Base-by-base conservation (phyloP, 179 eudicot species). In the Corrigiola litoralis region DNA sequence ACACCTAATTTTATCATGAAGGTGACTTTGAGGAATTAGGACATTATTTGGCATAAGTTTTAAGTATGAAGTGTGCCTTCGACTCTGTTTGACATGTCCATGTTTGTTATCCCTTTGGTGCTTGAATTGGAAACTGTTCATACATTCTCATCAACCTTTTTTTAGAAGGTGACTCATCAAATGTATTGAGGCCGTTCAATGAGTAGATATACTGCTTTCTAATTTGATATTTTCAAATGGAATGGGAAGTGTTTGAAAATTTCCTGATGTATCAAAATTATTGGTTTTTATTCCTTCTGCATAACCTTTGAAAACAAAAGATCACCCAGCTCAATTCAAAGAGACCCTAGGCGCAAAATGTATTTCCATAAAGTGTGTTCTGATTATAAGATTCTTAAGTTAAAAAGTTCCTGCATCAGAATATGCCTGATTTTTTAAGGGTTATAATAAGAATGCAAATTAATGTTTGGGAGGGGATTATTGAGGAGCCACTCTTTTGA, bases 401-500 rank as follows among this genome's bases (percentile, higher is more conserved):
- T 38, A 2, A 16, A 38, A 38, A 0, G 44, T 38, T 16, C 44
- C 1, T 38, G 0, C n/a, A n/a, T 38, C 13, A 2, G 1, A 12
- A 38, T 38, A 38, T 9, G 9, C 42, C 42, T 38, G 42, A 8
- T 38, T 38, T 38, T 38, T 5, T 8, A 8, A 8, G 10, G 44
- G 11, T 38, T 9, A 16, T 12, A 38, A 9, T 16, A 6, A n/a
- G n/a, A n/a, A n/a, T n/a, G n/a, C n/a, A n/a, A n/a, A n/a, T n/a
- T n/a, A n/a, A 9, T 38, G 10, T 32, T 12, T 9, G 25, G 8
- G 42, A 66, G 0, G 28, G 17, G 51, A 57, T 57, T 40, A 21
- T 54, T 62, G 31, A 44, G 52, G 45, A 68, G 44, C 37, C 66
- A 31, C 50, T 50, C 17, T 50, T 69, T 66, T 67, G 48, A 66